Base-by-base conservation (phyloP, 1,284 basidiomycete genomes). In the Fomitopsis betulina region DNA sequence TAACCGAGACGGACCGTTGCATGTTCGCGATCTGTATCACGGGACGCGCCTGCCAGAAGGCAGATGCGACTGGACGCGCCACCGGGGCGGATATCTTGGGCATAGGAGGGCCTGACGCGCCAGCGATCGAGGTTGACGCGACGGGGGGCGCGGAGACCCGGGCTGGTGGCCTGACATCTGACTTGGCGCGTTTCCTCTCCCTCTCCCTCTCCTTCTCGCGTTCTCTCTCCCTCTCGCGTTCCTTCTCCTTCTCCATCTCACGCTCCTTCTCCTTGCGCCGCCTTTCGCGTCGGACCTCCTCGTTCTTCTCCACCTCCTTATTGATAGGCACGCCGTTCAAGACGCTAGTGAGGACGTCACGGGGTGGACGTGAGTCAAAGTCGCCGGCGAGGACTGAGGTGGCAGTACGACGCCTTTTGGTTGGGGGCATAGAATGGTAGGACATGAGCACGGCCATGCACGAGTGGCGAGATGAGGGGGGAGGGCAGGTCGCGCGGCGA, bases 291-390 rank as follows among this genome's bases (percentile, higher is more conserved):
- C 77, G 74, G 53, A 73, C 66, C 68, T 81, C 78, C 60, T 85
- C 83, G 50, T 82, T 81, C 60, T 78, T 79, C 71, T 87, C 87
- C 38, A 85, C 78, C 32, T 72, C 77, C 60, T 80, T 80, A 68
- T 89, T 85, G 7, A 81, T 80, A 0, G 79, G 79, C 42, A 91
- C 84, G 56, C 88, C 87, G 68, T 91, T 91, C 65, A 91, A 74
- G 49, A 91, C 69, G 72, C 85, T 88, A 13, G 89, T 91, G 63
- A 91, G 77, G 60, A 87, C 87, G 73, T 91, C 89, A 68, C 89
- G 81, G 32, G 78, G 66, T 0, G 86, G 84, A 37, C 79, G 79
- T 5, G 77, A 70, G 75, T 91, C 89, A 71, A 88, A 89, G 65
- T 79, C 75, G 65, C 89, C 89, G 0, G 87, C 83, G 71, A 91